Conservation (phyloP, 495 filamentous ascomycete genomes). For the Filosporella fistucella region DNA sequence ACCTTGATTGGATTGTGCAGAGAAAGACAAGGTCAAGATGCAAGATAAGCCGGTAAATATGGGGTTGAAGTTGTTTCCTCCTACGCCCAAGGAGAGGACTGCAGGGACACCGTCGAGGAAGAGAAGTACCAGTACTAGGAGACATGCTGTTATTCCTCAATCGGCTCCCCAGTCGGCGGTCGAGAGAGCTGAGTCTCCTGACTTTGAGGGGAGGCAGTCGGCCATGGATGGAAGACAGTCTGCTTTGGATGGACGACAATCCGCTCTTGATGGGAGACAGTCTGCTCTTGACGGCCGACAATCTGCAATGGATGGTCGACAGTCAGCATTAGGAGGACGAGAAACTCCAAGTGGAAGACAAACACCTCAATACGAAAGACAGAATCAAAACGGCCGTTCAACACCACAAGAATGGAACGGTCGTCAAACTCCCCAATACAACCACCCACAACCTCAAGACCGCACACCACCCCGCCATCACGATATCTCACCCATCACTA, state of each 20-base stretch:
- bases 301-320: not conserved
- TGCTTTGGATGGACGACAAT: conserved; percentile 8
- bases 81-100: conserved; percentile 32
- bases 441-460: conserved; percentile 2
- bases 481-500: conserved; percentile 31
- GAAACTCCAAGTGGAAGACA: not conserved
- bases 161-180: conserved; percentile 12
- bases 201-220: conserved; percentile 31
- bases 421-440: conserved; percentile 29
- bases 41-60: conserved; percentile 24
- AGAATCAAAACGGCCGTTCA: conserved; percentile 24
- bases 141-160: conserved; percentile 13
- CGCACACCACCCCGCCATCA: conserved; percentile 22
- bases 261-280: conserved; percentile 22
- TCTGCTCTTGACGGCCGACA: conserved; percentile 12
- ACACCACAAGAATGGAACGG: conserved; percentile 30
- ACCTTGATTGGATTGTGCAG: too few species aligned
- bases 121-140: conserved; percentile 19
- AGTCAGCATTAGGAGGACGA: not conserved
- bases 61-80: conserved; percentile 52
- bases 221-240: conserved; percentile 22
- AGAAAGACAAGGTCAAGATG: conserved; percentile 13
- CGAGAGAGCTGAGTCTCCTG: conserved; percentile 32
- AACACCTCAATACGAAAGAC: conserved; percentile 3
- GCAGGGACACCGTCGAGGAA: conserved; percentile 10